A percentile compares a stretch with the other conserved stretches of the same genome.
Conservation (phyloP, 768 basidiomycete species). For the Tulasnella sp. region DNA sequence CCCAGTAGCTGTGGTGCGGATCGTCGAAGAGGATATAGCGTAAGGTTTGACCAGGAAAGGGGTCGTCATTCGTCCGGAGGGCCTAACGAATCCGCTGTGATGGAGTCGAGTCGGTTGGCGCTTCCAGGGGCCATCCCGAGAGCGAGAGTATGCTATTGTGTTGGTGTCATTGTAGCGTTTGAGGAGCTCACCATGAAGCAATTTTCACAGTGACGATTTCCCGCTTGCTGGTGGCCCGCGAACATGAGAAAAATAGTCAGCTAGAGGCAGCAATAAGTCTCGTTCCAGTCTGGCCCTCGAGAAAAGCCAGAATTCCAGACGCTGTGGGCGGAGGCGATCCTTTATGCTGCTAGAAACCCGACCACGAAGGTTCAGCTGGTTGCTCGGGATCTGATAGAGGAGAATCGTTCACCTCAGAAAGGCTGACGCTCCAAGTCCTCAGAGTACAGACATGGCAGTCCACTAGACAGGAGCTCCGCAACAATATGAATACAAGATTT, state of each 20-base stretch:
- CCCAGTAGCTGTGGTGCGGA: not conserved
- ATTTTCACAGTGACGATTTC: not conserved
- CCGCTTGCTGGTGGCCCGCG: not conserved
- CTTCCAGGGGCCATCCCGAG: not conserved
- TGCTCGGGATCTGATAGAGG: no score
- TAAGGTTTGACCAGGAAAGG: not conserved
- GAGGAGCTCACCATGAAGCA: not conserved
- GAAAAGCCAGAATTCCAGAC: no score
- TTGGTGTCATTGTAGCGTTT: not conserved
- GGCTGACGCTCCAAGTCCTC: no score
- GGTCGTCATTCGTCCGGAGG: not conserved
- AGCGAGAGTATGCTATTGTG: not conserved
- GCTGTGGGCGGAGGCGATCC: no score
- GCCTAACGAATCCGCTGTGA: not conserved
- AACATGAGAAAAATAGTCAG: not conserved
- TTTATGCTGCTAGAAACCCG: no score
- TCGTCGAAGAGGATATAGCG: not conserved
- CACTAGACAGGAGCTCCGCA: no score
- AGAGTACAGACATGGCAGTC: no score
- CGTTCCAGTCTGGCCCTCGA: no score
- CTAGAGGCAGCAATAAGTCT: no score
- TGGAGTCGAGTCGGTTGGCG: not conserved
- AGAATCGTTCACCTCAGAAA: no score
- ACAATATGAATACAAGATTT: no score
- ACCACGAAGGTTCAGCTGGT: no score